A percentile compares a stretch with the other conserved stretches of the same genome.
Evolutionary conservation across 768 basidiomycete species (phyloP).

Genomic region (Crepidotus variabilis): DNA sequence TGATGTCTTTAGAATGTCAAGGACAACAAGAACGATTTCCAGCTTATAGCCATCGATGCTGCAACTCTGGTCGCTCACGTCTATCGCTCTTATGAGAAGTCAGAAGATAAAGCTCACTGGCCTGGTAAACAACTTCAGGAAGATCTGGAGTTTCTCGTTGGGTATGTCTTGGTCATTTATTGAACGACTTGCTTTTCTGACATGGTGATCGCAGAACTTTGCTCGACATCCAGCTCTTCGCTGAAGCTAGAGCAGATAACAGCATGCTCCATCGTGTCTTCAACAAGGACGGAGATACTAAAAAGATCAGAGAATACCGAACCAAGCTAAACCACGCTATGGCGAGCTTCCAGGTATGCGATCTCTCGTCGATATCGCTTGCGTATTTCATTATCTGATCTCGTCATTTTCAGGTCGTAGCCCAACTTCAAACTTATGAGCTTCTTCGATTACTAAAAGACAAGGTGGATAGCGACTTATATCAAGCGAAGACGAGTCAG

Average conservation of each 20-base stretch:
- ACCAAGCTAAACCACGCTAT: not conserved
- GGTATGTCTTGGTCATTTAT: not conserved
- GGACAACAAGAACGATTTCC: not conserved
- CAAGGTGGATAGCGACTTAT: not conserved
- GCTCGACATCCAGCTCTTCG: not conserved
- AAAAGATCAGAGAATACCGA: not conserved
- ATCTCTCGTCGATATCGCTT: not conserved
- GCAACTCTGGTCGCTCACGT: not conserved
- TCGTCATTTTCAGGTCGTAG: not conserved
- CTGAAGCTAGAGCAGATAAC: not conserved
- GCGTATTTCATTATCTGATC: not conserved
- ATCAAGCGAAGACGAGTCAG: not conserved
- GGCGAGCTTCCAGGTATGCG: not conserved
- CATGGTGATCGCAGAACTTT: not conserved
- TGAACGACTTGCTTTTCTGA: not conserved
- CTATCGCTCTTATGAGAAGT: not conserved
- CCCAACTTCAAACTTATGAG: not conserved
- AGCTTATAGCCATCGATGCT: not conserved
- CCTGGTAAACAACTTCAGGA: not conserved
- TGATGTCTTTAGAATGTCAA: not conserved
- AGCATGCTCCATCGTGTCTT: not conserved
- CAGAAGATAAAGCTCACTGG: not conserved
- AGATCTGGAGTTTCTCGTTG: not conserved
- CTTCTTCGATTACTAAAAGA: not conserved
- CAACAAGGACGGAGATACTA: not conserved